Conservation (phyloP, 2,329 filamentous ascomycete genomes). For the Apiospora rasikravindrae region DNA sequence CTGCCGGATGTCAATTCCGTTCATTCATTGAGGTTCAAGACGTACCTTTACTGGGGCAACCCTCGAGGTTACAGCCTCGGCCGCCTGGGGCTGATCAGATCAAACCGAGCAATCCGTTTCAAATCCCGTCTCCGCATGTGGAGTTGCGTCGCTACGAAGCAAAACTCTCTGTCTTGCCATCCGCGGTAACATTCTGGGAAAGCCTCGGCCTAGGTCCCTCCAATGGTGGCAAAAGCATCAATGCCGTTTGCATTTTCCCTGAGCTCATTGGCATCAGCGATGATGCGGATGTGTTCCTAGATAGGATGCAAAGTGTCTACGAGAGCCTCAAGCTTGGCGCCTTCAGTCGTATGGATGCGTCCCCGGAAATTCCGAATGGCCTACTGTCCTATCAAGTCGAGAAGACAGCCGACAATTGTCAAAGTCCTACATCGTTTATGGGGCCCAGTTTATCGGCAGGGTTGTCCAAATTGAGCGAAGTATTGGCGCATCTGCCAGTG, state of each 20-base stretch:
- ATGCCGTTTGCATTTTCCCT: slow-evolving; percentile 74
- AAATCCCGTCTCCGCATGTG: slow-evolving; percentile 71
- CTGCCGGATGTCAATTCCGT: slow-evolving; percentile 49
- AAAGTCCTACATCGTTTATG: slow-evolving; percentile 46
- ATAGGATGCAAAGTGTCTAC: slow-evolving; percentile 72
- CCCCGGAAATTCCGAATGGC: slow-evolving; percentile 52
- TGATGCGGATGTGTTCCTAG: slow-evolving; percentile 67
- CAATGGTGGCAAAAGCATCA: slow-evolving; percentile 73
- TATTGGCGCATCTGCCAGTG: slow-evolving; percentile 47
- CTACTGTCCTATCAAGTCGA: slow-evolving; percentile 58
- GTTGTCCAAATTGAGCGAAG: slow-evolving; percentile 54
- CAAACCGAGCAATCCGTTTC: slow-evolving; percentile 60
- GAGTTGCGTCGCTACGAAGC: slow-evolving; percentile 73
- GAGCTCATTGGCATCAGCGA: slow-evolving; percentile 66
- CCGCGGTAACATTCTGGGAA: slow-evolving; percentile 82
- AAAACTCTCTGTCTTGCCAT: slow-evolving; percentile 74
- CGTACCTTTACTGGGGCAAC: slow-evolving; percentile 57
- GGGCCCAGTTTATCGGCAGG: slow-evolving; percentile 54
- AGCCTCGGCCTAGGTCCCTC: slow-evolving; percentile 75
- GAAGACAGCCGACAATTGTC: slow-evolving; percentile 45
- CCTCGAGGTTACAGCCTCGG: slow-evolving; percentile 57
- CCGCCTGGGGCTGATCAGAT: slow-evolving; percentile 53
- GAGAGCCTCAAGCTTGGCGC: slow-evolving; percentile 75
- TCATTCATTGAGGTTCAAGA: slow-evolving; percentile 63
- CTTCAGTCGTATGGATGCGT: slow-evolving; percentile 57